phyloP scores from a whole-genome alignment of 768 basidiomycete genomes.

The Podaxis carcinomalis region DNA sequence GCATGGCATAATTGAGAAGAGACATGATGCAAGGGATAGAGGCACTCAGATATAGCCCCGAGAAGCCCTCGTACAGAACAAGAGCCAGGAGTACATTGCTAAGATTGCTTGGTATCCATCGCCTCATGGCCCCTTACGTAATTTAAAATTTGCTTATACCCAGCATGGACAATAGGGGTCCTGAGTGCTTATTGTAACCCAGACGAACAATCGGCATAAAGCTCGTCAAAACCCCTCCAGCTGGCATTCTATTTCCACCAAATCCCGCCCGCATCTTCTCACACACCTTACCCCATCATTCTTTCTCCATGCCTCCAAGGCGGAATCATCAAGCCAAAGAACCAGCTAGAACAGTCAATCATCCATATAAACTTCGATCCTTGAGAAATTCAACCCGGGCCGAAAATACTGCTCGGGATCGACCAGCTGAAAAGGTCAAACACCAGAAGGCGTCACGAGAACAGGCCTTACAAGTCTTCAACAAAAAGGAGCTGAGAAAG shows the following conservation, averaged over 20 bases:
- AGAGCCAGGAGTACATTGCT: too few relatives aligned
- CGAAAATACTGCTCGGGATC: not conserved
- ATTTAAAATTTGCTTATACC: too few relatives aligned
- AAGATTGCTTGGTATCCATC: too few relatives aligned
- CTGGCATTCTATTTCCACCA: not conserved
- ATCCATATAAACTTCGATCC: slow-evolving; percentile 7
- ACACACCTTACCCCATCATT: not conserved
- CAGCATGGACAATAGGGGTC: not conserved
- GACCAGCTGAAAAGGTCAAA: slow-evolving; percentile 3
- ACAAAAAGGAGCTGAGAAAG: slow-evolving; percentile 2
- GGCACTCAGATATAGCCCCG: too few relatives aligned
- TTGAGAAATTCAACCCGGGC: not conserved
- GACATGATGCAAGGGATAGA: too few relatives aligned
- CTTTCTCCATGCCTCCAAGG: slow-evolving; percentile 1
- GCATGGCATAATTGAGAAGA: too few relatives aligned
- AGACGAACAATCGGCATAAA: not conserved
- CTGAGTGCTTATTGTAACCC: not conserved
- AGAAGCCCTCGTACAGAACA: too few relatives aligned
- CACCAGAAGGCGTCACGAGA: slow-evolving; percentile 7
- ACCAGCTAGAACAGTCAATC: not conserved
- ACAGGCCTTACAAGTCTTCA: slow-evolving; percentile 1
- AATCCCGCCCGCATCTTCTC: not conserved
- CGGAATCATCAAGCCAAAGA: slow-evolving; percentile 1
- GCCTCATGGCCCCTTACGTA: too few relatives aligned
- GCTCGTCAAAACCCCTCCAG: not conserved